Conservation (phyloP, 306 rosid genomes). For the Acacia crassicarpa region DNA sequence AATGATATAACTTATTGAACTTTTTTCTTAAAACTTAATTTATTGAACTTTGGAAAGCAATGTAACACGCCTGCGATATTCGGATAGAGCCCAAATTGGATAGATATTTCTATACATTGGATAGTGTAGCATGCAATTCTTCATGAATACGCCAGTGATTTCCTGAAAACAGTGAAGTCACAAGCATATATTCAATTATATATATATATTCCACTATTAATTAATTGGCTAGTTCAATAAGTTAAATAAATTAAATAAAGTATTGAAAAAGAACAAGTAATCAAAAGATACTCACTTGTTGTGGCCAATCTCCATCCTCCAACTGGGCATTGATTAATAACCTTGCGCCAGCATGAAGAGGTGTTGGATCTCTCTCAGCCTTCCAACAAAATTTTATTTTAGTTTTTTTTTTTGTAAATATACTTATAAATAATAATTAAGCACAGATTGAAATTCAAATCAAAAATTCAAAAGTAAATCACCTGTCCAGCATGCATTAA, state of each 20-base stretch:
- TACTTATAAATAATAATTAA: not conserved
- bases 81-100: slow-evolving; percentile 77
- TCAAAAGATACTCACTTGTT: slow-evolving; percentile 38
- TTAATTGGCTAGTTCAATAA: not conserved
- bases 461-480: not conserved
- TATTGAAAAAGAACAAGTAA: not conserved
- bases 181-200: not conserved
- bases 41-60: slow-evolving; percentile 41
- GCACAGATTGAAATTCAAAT: not conserved
- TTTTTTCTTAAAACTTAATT: too few relatives aligned
- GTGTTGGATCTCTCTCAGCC: slow-evolving; percentile 57
- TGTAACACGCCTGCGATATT: slow-evolving; percentile 59
- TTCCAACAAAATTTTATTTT: not conserved
- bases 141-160: slow-evolving; percentile 62
- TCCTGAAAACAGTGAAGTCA: slow-evolving; percentile 30
- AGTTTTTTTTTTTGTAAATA: not conserved
- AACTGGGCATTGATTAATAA: slow-evolving; percentile 58
- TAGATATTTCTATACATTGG: slow-evolving; percentile 72
- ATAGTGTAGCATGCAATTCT: slow-evolving; percentile 68
- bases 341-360: slow-evolving; percentile 65
- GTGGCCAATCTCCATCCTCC: slow-evolving; percentile 72
- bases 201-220: not conserved
- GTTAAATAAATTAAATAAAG: not conserved
- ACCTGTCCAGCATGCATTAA: not conserved
- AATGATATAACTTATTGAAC: not conserved